These are phyloP conservation scores for Pyricularia pennisetigena DNA, from an alignment of 2,329 filamentous ascomycete species.

Conservation along the genomic window DNA sequence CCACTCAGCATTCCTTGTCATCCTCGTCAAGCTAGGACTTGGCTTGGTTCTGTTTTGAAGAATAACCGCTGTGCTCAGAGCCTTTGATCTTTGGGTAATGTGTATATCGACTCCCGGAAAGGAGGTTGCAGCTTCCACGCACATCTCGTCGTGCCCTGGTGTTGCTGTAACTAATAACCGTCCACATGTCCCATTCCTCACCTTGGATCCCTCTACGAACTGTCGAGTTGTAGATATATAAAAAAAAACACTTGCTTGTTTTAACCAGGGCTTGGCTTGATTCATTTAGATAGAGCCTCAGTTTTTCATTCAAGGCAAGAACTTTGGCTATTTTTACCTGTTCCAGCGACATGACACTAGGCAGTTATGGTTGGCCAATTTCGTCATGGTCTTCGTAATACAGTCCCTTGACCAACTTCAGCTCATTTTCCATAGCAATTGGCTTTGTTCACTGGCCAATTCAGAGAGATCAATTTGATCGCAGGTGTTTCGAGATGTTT, in stretches of 20 bases:
- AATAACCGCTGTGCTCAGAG: background rate
- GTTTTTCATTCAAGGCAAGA: background rate
- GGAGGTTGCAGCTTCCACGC: background rate
- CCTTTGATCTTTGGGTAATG: too few species aligned
- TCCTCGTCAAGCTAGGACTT: background rate
- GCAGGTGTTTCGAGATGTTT: background rate
- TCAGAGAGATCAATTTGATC: background rate
- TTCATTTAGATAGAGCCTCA: background rate
- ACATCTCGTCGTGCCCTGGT: too few species aligned
- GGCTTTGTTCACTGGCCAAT: background rate
- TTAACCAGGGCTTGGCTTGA: background rate
- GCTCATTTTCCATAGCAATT: background rate
- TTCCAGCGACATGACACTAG: background rate
- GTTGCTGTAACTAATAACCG: too few species aligned
- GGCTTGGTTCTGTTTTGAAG: background rate
- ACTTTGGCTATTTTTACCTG: background rate
- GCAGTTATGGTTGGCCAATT: background rate
- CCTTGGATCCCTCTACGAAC: background rate
- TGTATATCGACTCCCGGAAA: background rate
- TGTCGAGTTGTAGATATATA: background rate
- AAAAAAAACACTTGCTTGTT: background rate
- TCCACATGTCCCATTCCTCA: too few species aligned
- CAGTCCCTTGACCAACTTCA: background rate
- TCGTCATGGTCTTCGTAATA: background rate
- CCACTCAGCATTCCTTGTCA: background rate